Base-by-base conservation (phyloP, 768 basidiomycete species). In the Termitomyces sp. region DNA sequence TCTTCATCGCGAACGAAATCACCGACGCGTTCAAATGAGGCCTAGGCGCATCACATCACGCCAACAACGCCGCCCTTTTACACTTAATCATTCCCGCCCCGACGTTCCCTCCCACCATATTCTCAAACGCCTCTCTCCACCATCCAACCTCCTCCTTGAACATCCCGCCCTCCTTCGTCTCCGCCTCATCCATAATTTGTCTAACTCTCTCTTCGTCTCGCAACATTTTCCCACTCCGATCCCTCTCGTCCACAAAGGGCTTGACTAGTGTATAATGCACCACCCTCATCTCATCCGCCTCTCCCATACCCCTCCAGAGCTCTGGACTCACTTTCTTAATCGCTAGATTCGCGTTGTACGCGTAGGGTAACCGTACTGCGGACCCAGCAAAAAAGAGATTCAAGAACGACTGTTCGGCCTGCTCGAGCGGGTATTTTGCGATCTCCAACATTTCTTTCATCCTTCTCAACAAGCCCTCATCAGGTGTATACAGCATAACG, bases 331-430 rank as follows among this genome's bases (percentile, higher is more conserved):
- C 65, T 48, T 60, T 59, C 68, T 79, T 79, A 65, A 76, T 74
- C 1, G 71, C 76, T 10, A 79, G 67, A 66, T 79, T 78, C 57
- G 71, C 76, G 66, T 78, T 79, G 68, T 79, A 80, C 37, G 71
- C 71, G 56, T 75, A 76, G 10, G 79, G 78, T 4, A 80, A 69
- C 11, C 74, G 68, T 14, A 73, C 62, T 25, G 64, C 76, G 49
- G 70, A 70, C 25, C 74, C 67, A 0, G 68, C 77, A 56, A 73
- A 80, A 66, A 72, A 79, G 32, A 75, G 56, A 63, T 79, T 79
- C 25, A 80, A 67, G 67, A 78, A 79, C 25, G 75, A 68, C 68
- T 79, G 78, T 63, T 79, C 79, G 2, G 77, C 79, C 52, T 74
- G 66, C 11, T 66, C 61, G 15, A 63, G 70, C 12, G 72, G 72